Evolutionary conservation across 78 protist genomes (phyloP), one percentile per base, ranked within the genome.

Genomic region (Dictyostelium discoideum): DNA sequence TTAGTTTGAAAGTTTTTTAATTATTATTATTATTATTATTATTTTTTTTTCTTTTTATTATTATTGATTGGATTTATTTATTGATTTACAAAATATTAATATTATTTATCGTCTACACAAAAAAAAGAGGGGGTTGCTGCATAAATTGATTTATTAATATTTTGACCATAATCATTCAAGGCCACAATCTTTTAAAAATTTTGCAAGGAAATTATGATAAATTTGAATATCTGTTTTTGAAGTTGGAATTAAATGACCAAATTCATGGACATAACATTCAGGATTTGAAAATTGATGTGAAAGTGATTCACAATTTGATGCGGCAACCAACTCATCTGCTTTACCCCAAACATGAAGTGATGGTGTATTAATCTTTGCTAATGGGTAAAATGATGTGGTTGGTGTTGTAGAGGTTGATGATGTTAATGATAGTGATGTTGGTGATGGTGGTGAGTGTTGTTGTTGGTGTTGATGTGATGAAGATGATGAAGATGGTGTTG

Each of bases 331-430:
- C 40, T 90, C 95, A 73, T 90, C 95, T 1, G 95, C 72, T 24
- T 90, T 90, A 42, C 95, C 95, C 95, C 95, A 90, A 73, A 80
- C 80, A 73, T 90, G 95, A n/a, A 90, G 84, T 10, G 95, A 82
- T 22, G 95, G 95, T 48, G 81, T 90, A 10, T 67, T 29, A 46
- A 90, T 90, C 42, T 90, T 90, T 57, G 44, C 16, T 24, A 80
- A 54, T 26, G 94, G 95, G 26, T 90, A 90, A 32, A 22, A 22
- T 60, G 37, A 37, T 60, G 82, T 22, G 2, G 78, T 60, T 88
- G 46, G 29, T 5, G 50, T 65, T 9, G 57, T 86, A 74, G 84
- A 18, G 24, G 85, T 60, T 80, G 69, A 40, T 48, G 69, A 40
- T 13, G 85, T 48, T 81, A 48, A 20, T 78, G 60, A 37, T 22